phyloP scores from a whole-genome alignment of 345 rosid genomes.

The Gossypium thurberi region DNA sequence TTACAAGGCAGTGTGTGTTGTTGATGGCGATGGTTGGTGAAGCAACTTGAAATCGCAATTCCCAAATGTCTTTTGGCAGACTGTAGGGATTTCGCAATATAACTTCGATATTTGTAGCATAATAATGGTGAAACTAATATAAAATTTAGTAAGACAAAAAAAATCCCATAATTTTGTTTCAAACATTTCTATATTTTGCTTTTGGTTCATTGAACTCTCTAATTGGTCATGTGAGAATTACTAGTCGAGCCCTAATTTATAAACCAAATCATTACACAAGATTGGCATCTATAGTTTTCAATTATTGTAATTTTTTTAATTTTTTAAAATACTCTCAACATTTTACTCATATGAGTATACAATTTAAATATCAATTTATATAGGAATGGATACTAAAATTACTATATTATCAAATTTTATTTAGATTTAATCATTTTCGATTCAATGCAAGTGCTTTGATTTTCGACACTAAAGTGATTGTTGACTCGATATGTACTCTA shows the following conservation, averaged over 20 bases:
- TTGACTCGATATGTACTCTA: too few species aligned
- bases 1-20: slow-evolving; percentile 32
- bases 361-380: too few species aligned
- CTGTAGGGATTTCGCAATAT: slow-evolving; percentile 2
- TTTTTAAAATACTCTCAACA: too few species aligned
- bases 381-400: too few species aligned
- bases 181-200: background rate
- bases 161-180: background rate
- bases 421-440: too few species aligned
- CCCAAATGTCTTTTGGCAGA: background rate
- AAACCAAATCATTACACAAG: background rate
- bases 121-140: slow-evolving; percentile 13
- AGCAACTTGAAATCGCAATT: background rate
- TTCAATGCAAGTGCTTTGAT: too few species aligned
- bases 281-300: background rate
- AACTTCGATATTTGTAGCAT: background rate
- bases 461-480: too few species aligned
- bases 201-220: slow-evolving; percentile 11
- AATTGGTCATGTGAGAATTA: slow-evolving; percentile 11
- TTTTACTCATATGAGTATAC: too few species aligned
- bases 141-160: background rate
- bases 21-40: background rate
- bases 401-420: too few species aligned
- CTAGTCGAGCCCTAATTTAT: background rate
- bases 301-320: background rate